Evolutionary conservation across 2,329 filamentous ascomycete genomes (phyloP).

Genomic region (Chrysoporthe austroafricana): DNA sequence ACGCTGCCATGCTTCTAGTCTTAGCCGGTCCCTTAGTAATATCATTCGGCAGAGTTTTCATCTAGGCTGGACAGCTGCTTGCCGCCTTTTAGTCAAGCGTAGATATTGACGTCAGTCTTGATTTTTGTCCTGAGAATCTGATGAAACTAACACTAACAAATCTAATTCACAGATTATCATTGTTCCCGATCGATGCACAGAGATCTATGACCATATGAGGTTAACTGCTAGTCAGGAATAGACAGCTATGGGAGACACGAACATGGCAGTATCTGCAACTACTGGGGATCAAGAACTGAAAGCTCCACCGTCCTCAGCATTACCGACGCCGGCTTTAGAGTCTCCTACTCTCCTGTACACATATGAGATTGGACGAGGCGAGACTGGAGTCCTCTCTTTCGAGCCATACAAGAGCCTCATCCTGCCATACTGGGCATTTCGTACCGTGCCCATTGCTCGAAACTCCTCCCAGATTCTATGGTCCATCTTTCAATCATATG

Average conservation of each 20-base stretch:
- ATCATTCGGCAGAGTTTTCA: not conserved
- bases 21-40: not conserved
- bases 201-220: not conserved
- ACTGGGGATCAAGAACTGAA: not conserved
- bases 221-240: not conserved
- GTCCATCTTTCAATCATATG: conserved; percentile 55
- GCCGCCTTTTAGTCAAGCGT: no score
- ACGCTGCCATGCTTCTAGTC: no score
- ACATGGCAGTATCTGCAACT: not conserved
- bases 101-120: no score
- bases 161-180: not conserved
- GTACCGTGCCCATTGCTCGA: conserved; percentile 53
- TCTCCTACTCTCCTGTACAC: conserved; percentile 19
- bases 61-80: not conserved
- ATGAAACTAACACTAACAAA: not conserved
- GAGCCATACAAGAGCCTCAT: conserved; percentile 66
- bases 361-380: conserved; percentile 63
- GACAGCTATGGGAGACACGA: not conserved
- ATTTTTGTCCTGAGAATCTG: no score
- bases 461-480: conserved; percentile 54
- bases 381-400: conserved; percentile 64
- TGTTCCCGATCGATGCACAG: not conserved
- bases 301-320: conserved; percentile 16
- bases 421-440: conserved; percentile 64
- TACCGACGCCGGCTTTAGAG: conserved; percentile 19